Base-by-base conservation (phyloP, 1,284 basidiomycete species). In the Ustilago lituana region DNA sequence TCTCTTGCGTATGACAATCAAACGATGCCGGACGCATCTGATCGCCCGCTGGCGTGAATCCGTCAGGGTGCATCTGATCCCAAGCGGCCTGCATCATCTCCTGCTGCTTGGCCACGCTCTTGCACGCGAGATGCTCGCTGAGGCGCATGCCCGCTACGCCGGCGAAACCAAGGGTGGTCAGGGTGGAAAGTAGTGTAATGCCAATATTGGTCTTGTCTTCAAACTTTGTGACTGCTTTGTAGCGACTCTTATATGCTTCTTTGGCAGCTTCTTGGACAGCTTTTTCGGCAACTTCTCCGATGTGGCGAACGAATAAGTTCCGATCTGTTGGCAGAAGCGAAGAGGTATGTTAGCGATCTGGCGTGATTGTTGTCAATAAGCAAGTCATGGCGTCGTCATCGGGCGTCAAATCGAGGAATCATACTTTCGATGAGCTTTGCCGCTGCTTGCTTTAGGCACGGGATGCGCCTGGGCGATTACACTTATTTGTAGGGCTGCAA, bases 1-100 rank as follows among this genome's bases (percentile, higher is more conserved):
- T 43, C 46, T 54, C 46, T 26, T 53, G 54, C 3, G 9, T 14
- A 4, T 39, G 54, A 55, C 65, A 68, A 26, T 62, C 43, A 31
- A 69, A 69, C 23, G 22, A 39, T 1, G 33, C 26, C 0, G 66
- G 66, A n/a, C 66, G 60, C 51, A 69, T 48, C 31, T 55, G 52
- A 36, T 62, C 66, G 36, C 66, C 66, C 3, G n/a, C 31, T 1
- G 51, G 38, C 2, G 53, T 43, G 32, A 48, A 69, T 22, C 59
- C 51, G 24, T 69, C 66, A 1, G 55, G 51, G 27, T 63, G 66
- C 37, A 48, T 35, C 5, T 12, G 14, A n/a, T 69, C 60, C 66
- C 66, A 69, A 5, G 37, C 22, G 4, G 12, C 19, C 20, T 69
- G 66, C 60, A 69, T 55, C 3, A 20, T 24, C 4, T 15, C 19